These are phyloP conservation scores for Rhodotorula sp. DNA, from an alignment of 1,284 basidiomycete genomes.

Conservation along the genomic window DNA sequence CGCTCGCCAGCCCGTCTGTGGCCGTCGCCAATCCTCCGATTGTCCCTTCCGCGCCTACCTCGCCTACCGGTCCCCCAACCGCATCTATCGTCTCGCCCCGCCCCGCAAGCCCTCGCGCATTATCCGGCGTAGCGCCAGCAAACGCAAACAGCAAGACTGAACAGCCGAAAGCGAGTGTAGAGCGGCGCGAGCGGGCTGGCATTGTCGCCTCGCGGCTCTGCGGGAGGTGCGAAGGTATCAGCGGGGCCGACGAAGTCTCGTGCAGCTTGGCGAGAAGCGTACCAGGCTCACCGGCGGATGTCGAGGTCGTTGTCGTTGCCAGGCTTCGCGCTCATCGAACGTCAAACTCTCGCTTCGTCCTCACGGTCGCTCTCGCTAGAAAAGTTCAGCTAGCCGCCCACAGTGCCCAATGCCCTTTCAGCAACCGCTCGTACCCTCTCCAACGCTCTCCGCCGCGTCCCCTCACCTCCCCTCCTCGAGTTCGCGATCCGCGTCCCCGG, in stretches of 20 bases:
- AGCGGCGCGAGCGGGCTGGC: not conserved
- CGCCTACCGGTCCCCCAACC: too few relatives aligned
- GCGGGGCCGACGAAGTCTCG: too few relatives aligned
- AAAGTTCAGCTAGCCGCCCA: too few relatives aligned
- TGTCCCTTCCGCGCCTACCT: too few relatives aligned
- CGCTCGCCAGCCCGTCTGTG: too few relatives aligned
- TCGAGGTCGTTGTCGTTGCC: not conserved
- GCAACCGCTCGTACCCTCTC: constrained; percentile 14
- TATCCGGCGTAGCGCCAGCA: too few relatives aligned
- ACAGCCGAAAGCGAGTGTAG: too few relatives aligned
- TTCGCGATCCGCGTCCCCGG: not conserved
- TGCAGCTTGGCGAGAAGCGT: not conserved
- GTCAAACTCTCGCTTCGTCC: not conserved
- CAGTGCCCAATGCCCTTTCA: constrained; percentile 7
- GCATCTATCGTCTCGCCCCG: too few relatives aligned
- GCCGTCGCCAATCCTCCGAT: not conserved
- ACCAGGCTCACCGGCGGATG: not conserved
- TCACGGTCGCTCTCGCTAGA: not conserved
- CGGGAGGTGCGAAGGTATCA: not conserved
- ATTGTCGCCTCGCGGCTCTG: not conserved
- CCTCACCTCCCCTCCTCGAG: not conserved
- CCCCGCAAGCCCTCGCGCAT: too few relatives aligned
- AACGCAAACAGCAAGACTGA: too few relatives aligned
- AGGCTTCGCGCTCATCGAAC: not conserved
- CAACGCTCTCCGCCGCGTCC: constrained; percentile 4